phyloP scores from a whole-genome alignment of 176 grass and related monocot genomes.

The Musa beccarii region DNA sequence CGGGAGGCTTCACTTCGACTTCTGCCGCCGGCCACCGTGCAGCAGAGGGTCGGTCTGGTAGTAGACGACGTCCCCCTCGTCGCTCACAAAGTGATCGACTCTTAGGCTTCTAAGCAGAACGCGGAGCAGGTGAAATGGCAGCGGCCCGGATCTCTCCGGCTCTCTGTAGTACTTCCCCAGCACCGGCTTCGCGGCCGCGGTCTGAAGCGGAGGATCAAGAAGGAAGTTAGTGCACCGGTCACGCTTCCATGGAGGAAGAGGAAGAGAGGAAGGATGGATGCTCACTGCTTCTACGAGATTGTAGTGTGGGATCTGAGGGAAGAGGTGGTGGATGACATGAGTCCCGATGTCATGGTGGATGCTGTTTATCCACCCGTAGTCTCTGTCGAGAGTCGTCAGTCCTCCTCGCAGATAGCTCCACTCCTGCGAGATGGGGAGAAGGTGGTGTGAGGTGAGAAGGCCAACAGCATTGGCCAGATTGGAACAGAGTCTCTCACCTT shows the following conservation, averaged over 20 bases:
- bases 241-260: background rate
- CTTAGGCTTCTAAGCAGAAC: conserved; percentile 65
- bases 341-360: conserved; percentile 96
- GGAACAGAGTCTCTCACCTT: conserved; percentile 26
- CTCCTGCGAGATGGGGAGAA: conserved; percentile 27
- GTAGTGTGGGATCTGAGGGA: conserved; percentile 93
- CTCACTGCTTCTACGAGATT: conserved; percentile 81
- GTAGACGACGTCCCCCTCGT: conserved; percentile 67
- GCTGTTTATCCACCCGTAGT: conserved; percentile 93
- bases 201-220: conserved; percentile 26
- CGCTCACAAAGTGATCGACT: conserved; percentile 78
- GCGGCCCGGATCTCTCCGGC: conserved; percentile 59
- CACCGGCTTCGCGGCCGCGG: conserved; percentile 57
- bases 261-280: background rate
- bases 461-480: background rate
- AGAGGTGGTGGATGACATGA: conserved; percentile 95
- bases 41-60: conserved; percentile 63
- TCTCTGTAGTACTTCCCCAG: conserved; percentile 69
- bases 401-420: conserved; percentile 90
- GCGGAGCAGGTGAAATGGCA: conserved; percentile 51
- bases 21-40: background rate
- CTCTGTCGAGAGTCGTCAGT: conserved; percentile 68
- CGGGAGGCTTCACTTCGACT: background rate
- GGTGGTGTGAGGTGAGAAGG: background rate
- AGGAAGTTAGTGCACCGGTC: background rate